Conservation (phyloP, 225 moss, liverwort and hornwort genomes). For the Marchantia polymorpha region DNA sequence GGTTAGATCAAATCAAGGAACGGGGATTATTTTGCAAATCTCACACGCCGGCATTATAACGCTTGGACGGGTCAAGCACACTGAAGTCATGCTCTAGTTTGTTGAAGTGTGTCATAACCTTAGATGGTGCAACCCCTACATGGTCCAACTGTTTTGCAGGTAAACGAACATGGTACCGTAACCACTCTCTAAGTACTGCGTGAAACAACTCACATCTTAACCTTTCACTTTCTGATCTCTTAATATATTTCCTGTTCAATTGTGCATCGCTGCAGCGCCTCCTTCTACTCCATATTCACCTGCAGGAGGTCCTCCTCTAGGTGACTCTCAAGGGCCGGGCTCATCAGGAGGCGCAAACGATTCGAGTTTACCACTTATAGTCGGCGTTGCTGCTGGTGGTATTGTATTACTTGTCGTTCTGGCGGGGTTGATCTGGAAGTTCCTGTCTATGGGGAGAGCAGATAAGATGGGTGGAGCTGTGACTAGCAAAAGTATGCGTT, state of each 20-base stretch:
- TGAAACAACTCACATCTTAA: not conserved
- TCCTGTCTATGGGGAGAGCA: constrained; percentile 38
- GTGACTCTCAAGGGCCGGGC: constrained; percentile 24
- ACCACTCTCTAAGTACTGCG: not conserved
- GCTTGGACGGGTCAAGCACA: not conserved
- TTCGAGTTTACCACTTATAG: constrained; percentile 56
- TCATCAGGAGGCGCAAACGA: constrained; percentile 43
- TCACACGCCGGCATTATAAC: not conserved
- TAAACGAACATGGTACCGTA: not conserved
- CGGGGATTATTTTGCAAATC: not conserved
- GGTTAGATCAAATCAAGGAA: not conserved
- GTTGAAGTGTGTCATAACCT: not conserved
- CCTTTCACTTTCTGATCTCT: not conserved
- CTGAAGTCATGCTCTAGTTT: not conserved
- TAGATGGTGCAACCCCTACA: not conserved
- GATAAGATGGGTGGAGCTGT: constrained; percentile 48
- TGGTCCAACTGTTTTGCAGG: not conserved
- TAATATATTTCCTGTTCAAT: constrained; percentile 11
- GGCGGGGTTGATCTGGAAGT: constrained; percentile 54
- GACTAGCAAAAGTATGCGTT: constrained; percentile 55
- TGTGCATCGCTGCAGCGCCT: constrained; percentile 30
- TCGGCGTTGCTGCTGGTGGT: constrained; percentile 66
- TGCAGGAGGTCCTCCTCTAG: constrained; percentile 8
- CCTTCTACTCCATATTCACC: constrained; percentile 26
- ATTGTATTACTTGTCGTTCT: constrained; percentile 52